Evolutionary conservation across 2,329 filamentous ascomycete species (phyloP).

Genomic region (Sarocladium kiliense): DNA sequence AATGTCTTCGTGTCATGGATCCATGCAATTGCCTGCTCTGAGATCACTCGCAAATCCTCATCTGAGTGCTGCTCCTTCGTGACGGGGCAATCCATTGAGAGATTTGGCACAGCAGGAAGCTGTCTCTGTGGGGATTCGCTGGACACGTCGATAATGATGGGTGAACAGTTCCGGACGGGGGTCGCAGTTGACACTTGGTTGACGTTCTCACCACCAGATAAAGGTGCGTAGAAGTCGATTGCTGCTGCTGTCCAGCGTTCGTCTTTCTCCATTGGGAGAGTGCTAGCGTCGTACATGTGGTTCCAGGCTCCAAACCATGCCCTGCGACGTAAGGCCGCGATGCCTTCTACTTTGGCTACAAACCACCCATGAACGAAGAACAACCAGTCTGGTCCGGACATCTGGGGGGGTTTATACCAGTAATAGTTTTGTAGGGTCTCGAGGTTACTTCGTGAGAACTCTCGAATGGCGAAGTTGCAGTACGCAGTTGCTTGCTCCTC

Average conservation of each 20-base stretch:
- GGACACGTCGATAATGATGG: too few relatives aligned
- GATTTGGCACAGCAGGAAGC: too few relatives aligned
- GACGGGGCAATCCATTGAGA: too few relatives aligned
- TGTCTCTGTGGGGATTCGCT: too few relatives aligned
- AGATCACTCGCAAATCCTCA: not conserved
- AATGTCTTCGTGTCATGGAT: not conserved
- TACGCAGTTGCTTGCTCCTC: not conserved
- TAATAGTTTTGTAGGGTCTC: not conserved
- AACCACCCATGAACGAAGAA: not conserved
- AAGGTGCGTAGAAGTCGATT: too few relatives aligned
- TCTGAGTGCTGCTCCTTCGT: too few relatives aligned
- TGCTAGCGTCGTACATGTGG: not conserved
- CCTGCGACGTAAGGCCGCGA: not conserved
- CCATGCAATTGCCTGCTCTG: not conserved
- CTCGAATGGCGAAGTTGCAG: not conserved
- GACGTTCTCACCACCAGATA: too few relatives aligned
- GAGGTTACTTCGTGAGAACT: not conserved
- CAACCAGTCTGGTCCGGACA: not conserved
- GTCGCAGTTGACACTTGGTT: too few relatives aligned
- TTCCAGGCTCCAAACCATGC: not conserved
- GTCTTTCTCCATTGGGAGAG: too few relatives aligned
- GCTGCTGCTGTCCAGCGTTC: too few relatives aligned
- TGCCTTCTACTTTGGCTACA: not conserved
- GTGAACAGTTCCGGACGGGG: too few relatives aligned
- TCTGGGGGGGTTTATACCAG: not conserved